Evolutionary conservation across 768 basidiomycete genomes (phyloP), one percentile per base, ranked within the genome.

Genomic region (Rhizopogon vesiculosus): DNA sequence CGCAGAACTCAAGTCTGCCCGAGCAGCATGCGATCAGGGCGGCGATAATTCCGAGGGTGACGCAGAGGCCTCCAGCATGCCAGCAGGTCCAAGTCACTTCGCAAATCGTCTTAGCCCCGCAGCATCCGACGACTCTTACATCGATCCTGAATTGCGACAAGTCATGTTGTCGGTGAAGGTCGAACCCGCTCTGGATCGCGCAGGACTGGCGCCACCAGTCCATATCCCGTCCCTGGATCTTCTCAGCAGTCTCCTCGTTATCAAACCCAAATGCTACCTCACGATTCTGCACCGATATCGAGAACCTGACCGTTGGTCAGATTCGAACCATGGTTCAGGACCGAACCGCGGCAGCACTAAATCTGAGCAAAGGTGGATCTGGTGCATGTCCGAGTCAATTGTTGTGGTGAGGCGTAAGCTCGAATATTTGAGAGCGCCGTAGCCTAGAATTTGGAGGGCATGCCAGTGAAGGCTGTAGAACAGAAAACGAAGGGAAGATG

Each of bases 1-100:
- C 16, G 29, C 56, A 80, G 80, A 78, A 76, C 53, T 81, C 80
- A 1, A 74, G 58, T 69, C 61, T 35, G 66, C 65, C 28, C 74
- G 64, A 59, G 60, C 62, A 18, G 48, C 53, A 7, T 62, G 66
- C 9, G 65, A 59, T 31, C 64, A 63, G 25, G 68, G 65, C 25
- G 66, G 64, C 18, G 64, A 69, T 1, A 60, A 60, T 3, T 22
- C 69, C 0, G 64, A 63, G 16, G 45, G 54, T 29, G 68, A 68
- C 1, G 64, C 68, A 1, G 65, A 68, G 12, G 48, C 56, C 16
- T 18, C 51, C 38, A 52, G 49, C 19, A 53, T 56, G 18, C 18
- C 29, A 33, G 15, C 51, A 5, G 55, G 60, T 9, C 19, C 41
- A 1, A 18, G 49, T 39, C 22, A 22, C 50, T 2, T 2, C 16